These are phyloP conservation scores for Pelargonium myrrhifolium DNA, from an alignment of 441 rosid species.

Conservation along the genomic window DNA sequence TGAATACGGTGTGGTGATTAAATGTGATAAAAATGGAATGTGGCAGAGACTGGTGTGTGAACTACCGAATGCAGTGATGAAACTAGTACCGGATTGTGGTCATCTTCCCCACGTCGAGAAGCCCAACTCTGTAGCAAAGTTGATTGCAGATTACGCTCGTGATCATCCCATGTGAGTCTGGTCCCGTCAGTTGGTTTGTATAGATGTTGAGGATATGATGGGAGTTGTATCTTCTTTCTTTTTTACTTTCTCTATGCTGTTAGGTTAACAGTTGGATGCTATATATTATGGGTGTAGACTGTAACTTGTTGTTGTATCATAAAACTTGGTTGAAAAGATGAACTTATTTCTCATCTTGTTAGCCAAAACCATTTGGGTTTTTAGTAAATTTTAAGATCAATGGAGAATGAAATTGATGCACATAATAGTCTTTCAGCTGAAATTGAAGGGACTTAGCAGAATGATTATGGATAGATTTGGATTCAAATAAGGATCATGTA, in stretches of 20 bases:
- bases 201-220: background rate
- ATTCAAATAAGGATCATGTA: no score
- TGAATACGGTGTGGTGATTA: no score
- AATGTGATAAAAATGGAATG: background rate
- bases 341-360: no score
- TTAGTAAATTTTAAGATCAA: no score
- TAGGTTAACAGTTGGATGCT: no score
- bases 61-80: slow-evolving; percentile 38
- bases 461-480: no score
- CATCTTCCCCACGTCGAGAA: slow-evolving; percentile 66
- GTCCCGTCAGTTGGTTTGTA: background rate
- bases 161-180: slow-evolving; percentile 19
- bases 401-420: no score
- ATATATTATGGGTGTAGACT: background rate
- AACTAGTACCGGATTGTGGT: slow-evolving; percentile 38
- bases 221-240: background rate
- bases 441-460: no score
- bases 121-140: slow-evolving; percentile 37
- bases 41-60: slow-evolving; percentile 45
- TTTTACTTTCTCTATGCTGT: background rate
- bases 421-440: no score
- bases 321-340: no score
- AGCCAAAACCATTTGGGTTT: no score
- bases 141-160: slow-evolving; percentile 35
- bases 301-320: background rate